Evolutionary conservation across 257 asterid genomes (phyloP).

Genomic region (Fraxinus excelsior): DNA sequence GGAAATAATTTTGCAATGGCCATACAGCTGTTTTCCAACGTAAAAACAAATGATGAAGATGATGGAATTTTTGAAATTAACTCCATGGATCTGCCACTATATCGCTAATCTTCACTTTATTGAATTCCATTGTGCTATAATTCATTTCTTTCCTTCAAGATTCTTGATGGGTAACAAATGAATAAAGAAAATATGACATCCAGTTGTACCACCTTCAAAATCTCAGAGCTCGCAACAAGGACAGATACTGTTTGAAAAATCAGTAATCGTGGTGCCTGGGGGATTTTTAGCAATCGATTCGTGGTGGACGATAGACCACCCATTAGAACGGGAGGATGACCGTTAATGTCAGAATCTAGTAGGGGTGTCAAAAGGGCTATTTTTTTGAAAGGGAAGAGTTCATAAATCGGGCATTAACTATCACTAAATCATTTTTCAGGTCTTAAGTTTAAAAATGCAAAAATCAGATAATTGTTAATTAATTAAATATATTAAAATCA

Average conservation of each 20-base stretch:
- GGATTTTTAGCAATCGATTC: neutral
- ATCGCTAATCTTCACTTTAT: constrained; percentile 17
- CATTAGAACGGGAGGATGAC: neutral
- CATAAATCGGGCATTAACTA: too few species aligned
- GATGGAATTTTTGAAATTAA: constrained; percentile 38
- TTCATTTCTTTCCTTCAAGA: constrained; percentile 10
- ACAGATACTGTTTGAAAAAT: neutral
- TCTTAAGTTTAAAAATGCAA: too few species aligned
- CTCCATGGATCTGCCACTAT: constrained; percentile 49
- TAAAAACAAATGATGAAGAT: constrained; percentile 32
- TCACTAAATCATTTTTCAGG: too few species aligned
- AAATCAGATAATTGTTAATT: too few species aligned
- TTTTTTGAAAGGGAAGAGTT: too few species aligned
- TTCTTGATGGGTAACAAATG: neutral
- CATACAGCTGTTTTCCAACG: constrained; percentile 32
- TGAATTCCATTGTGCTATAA: constrained; percentile 27
- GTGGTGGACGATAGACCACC: neutral
- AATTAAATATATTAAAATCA: too few species aligned
- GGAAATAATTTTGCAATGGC: constrained; percentile 7
- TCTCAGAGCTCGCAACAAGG: neutral
- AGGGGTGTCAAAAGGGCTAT: too few species aligned
- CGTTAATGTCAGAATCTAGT: neutral
- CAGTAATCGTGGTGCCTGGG: neutral
- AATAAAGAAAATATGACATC: neutral
- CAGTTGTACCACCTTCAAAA: neutral